Conservation (phyloP, 805 yeast species). For the Yamadazyma paraphyllophila region DNA sequence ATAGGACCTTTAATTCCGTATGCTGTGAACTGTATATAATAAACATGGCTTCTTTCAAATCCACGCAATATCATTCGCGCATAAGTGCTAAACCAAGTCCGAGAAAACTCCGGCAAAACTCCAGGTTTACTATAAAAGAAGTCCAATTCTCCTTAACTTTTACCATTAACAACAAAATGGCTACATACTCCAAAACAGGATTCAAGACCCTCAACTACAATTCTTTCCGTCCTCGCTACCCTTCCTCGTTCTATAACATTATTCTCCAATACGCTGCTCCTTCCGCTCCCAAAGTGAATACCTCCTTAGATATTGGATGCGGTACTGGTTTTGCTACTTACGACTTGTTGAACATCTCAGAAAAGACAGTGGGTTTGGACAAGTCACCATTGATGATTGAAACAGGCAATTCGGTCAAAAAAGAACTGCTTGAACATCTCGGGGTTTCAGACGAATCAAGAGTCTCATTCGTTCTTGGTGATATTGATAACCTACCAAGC, state of each 20-base stretch:
- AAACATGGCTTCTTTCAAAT: not conserved
- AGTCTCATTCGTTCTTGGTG: conserved; percentile 30
- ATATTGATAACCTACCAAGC: conserved; percentile 24
- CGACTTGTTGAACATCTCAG: conserved; percentile 39
- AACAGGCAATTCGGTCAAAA: conserved; percentile 34
- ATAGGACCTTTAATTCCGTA: not conserved
- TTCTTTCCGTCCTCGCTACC: conserved; percentile 44
- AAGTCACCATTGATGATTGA: conserved; percentile 47
- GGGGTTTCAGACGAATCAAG: conserved; percentile 22
- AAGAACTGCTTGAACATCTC: conserved; percentile 22
- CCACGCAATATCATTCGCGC: not conserved
- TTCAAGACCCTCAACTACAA: conserved; percentile 35
- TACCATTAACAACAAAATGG: conserved; percentile 17
- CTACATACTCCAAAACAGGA: conserved; percentile 31
- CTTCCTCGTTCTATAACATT: conserved; percentile 33
- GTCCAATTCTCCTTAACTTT: not conserved
- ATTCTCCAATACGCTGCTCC: conserved; percentile 21
- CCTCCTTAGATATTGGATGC: conserved; percentile 46
- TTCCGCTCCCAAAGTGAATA: conserved; percentile 13
- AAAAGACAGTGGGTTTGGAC: conserved; percentile 46
- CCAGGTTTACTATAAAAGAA: too few relatives aligned
- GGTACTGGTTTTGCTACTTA: conserved; percentile 54
- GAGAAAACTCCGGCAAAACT: conserved; percentile 2
- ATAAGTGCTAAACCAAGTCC: not conserved
- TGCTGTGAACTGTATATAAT: not conserved